Evolutionary conservation across 1,284 basidiomycete species (phyloP).

Genomic region (Sporisorium sorghi): DNA sequence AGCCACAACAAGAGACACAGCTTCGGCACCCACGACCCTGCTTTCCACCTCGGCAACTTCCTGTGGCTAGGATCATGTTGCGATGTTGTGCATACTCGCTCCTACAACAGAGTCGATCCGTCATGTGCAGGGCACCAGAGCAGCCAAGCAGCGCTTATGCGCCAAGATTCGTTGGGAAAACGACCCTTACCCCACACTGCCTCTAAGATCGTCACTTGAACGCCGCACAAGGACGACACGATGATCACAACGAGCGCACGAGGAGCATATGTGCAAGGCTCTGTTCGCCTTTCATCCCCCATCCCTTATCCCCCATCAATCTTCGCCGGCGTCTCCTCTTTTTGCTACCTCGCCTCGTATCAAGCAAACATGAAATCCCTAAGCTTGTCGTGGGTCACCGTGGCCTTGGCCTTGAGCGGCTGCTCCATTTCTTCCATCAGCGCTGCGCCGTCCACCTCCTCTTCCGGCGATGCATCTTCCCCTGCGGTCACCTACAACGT

Average conservation of each 20-base stretch:
- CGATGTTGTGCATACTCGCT: background rate
- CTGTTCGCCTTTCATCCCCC: too few species aligned
- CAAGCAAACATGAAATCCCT: constrained; percentile 21
- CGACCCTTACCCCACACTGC: background rate
- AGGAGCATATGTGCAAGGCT: too few species aligned
- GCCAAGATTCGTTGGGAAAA: background rate
- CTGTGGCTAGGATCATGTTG: background rate
- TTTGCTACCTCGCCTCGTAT: background rate
- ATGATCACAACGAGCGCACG: too few species aligned
- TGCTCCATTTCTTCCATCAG: constrained; percentile 8
- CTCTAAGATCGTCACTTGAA: too few species aligned
- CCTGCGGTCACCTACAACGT: constrained; percentile 28
- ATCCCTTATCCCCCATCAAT: background rate
- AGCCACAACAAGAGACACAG: background rate
- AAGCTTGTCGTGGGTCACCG: constrained; percentile 26
- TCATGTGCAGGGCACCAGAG: background rate
- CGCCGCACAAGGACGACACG: too few species aligned
- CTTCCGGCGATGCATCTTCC: constrained; percentile 9
- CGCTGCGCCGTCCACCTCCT: constrained; percentile 7
- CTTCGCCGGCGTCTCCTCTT: too few species aligned
- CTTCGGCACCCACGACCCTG: background rate
- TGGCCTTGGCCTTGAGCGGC: constrained; percentile 18
- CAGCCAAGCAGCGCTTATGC: background rate
- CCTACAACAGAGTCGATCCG: background rate
- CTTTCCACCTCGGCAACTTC: background rate